These are phyloP conservation scores for Calonectria multiphialidica DNA, from an alignment of 2,329 filamentous ascomycete species.

Conservation along the genomic window DNA sequence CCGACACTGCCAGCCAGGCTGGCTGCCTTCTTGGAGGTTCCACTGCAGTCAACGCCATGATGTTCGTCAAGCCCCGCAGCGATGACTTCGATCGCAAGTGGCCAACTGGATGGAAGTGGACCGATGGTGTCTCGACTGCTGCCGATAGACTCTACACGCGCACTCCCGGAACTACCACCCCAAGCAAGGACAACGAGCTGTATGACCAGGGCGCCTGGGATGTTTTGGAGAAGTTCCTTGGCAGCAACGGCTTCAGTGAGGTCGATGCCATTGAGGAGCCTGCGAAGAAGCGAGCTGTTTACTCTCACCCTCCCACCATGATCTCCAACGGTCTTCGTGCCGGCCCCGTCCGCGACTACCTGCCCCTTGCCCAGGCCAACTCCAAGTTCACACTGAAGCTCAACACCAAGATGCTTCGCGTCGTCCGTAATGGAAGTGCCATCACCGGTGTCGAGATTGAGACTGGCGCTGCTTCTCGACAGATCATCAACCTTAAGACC, in stretches of 20 bases:
- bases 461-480: conserved; percentile 62
- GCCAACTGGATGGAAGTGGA: conserved; percentile 75
- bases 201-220: conserved; percentile 78
- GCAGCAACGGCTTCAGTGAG: conserved; percentile 70
- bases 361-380: conserved; percentile 69
- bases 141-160: conserved; percentile 73
- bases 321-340: conserved; percentile 74
- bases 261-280: conserved; percentile 72
- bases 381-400: conserved; percentile 76
- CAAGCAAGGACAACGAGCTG: conserved; percentile 74
- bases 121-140: conserved; percentile 69
- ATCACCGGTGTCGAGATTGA: conserved; percentile 78
- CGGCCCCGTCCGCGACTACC: conserved; percentile 79
- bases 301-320: conserved; percentile 66
- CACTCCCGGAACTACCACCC: conserved; percentile 77
- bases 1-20: conserved; percentile 78
- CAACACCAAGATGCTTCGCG: conserved; percentile 74
- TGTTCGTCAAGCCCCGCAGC: conserved; percentile 76
- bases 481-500: conserved; percentile 42
- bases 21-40: conserved; percentile 79
- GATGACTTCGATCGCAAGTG: conserved; percentile 80
- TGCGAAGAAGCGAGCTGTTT: conserved; percentile 74
- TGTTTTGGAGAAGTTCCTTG: conserved; percentile 70
- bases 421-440: conserved; percentile 72
- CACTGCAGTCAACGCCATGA: conserved; percentile 74